Evolutionary conservation across 805 yeast genomes (phyloP).

Genomic region (Candida piceae): DNA sequence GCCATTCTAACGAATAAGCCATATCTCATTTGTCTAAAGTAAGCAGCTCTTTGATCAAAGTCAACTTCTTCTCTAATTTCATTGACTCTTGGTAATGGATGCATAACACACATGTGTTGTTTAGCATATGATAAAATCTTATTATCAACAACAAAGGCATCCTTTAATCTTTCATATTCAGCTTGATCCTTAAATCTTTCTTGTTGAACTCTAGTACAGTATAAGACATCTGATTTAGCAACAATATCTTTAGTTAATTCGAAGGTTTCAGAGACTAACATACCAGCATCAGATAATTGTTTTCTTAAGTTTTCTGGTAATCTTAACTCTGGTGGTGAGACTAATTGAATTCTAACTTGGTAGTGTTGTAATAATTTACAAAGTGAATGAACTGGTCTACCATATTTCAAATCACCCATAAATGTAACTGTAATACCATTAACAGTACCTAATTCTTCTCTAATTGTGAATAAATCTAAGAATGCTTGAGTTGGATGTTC

Average conservation of each 20-base stretch:
- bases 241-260: slow-evolving; percentile 79
- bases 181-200: slow-evolving; percentile 80
- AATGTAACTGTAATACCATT: slow-evolving; percentile 97
- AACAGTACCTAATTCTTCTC: slow-evolving; percentile 98
- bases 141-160: slow-evolving; percentile 89
- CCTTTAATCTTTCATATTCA: slow-evolving; percentile 85
- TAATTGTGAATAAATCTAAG: slow-evolving; percentile 92
- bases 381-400: slow-evolving; percentile 97
- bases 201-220: slow-evolving; percentile 97
- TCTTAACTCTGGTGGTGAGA: slow-evolving; percentile 82
- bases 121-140: slow-evolving; percentile 86
- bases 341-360: slow-evolving; percentile 88
- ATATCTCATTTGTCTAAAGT: slow-evolving; percentile 99
- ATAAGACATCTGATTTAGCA: slow-evolving; percentile 87
- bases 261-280: slow-evolving; percentile 70
- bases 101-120: slow-evolving; percentile 98
- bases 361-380: slow-evolving; percentile 86
- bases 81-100: slow-evolving; percentile 95
- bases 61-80: slow-evolving; percentile 98
- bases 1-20: slow-evolving; percentile 99
- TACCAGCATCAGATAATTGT: slow-evolving; percentile 59
- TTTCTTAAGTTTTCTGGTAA: slow-evolving; percentile 72
- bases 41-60: slow-evolving; percentile 98
- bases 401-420: slow-evolving; percentile 98
- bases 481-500: slow-evolving; percentile 99